Evolutionary conservation across 805 yeast genomes (phyloP).

Genomic region (Ogataea wickerhamii): DNA sequence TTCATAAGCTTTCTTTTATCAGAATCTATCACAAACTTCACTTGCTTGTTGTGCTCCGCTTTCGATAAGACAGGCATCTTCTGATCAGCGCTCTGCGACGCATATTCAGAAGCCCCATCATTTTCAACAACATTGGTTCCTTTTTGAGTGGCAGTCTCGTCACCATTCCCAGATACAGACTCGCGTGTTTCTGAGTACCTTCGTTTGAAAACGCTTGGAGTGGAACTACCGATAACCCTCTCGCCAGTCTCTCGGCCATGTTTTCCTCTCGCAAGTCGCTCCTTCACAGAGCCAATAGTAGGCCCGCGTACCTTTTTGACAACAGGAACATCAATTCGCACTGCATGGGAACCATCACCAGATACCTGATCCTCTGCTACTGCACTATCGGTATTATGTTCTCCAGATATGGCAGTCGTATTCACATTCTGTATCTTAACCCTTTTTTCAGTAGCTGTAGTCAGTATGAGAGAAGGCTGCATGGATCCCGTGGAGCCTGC

Average conservation of each 20-base stretch:
- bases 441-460: background rate
- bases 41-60: constrained; percentile 19
- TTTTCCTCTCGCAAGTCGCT: background rate
- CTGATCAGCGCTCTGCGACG: background rate
- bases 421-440: background rate
- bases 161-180: background rate
- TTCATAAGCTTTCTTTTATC: constrained; percentile 13
- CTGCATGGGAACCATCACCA: background rate
- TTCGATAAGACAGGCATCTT: constrained; percentile 8
- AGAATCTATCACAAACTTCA: constrained; percentile 18
- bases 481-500: background rate
- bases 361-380: background rate
- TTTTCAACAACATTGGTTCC: background rate
- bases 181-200: constrained; percentile 1
- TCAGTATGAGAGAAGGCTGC: background rate
- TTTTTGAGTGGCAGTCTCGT: background rate
- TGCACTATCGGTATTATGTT: background rate
- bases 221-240: background rate
- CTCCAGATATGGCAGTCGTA: background rate
- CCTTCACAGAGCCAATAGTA: background rate
- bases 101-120: background rate
- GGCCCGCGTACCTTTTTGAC: background rate
- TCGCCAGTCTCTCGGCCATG: background rate
- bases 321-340: background rate
- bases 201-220: constrained; percentile 1